These are phyloP conservation scores for Antrodiella citrinella DNA, from an alignment of 768 basidiomycete genomes.

Conservation along the genomic window DNA sequence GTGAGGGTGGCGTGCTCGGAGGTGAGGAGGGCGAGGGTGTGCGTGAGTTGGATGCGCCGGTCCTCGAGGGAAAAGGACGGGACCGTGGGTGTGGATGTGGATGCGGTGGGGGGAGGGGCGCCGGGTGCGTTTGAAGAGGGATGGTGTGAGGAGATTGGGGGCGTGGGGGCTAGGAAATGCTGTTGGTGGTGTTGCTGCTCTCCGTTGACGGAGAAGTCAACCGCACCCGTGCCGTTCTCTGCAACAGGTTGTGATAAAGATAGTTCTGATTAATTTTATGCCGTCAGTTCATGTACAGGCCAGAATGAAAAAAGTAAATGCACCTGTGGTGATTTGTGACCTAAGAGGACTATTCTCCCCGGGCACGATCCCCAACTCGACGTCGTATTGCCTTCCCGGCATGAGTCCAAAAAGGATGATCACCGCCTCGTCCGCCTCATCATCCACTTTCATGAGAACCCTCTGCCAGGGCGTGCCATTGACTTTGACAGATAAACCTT, in stretches of 20 bases:
- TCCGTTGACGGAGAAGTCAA: neutral
- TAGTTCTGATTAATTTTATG: too few relatives aligned
- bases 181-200: neutral
- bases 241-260: neutral
- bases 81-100: conserved; percentile 11
- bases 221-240: neutral
- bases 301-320: conserved; percentile 2
- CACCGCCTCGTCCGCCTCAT: conserved; percentile 77
- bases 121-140: neutral
- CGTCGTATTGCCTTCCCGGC: conserved; percentile 86
- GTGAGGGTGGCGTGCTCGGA: conserved; percentile 64
- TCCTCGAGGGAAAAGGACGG: conserved; percentile 55
- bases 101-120: conserved; percentile 6
- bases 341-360: conserved; percentile 43
- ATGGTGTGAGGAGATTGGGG: neutral
- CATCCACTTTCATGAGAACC: conserved; percentile 73
- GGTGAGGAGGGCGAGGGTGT: conserved; percentile 53
- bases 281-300: too few relatives aligned
- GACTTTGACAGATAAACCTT: conserved; percentile 72
- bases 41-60: conserved; percentile 54
- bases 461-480: conserved; percentile 74
- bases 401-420: conserved; percentile 87
- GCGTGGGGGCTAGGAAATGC: neutral
- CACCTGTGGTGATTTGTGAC: conserved; percentile 57
- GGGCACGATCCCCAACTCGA: conserved; percentile 71